A percentile compares a stretch with the other conserved stretches of the same genome.
Conservation (phyloP, 129 eudicot species). For the Flaveria ramosissima region DNA sequence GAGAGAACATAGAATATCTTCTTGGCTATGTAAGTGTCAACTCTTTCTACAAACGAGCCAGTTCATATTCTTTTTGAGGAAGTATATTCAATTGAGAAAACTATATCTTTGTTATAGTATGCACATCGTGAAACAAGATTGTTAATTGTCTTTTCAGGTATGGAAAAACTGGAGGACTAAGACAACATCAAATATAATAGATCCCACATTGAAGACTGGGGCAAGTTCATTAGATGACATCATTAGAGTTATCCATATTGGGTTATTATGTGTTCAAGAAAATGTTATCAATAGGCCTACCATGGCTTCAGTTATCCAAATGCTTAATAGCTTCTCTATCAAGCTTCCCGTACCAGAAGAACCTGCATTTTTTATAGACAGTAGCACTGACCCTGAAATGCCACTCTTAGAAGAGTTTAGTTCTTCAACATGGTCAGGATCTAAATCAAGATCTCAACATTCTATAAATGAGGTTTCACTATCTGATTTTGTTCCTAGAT, state of each 20-base stretch:
- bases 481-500: neutral
- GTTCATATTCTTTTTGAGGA: no score
- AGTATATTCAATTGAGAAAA: neutral
- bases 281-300: neutral
- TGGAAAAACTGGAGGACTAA: neutral
- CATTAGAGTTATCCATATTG: neutral
- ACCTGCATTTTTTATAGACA: neutral
- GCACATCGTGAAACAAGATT: no score
- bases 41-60: neutral
- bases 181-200: neutral
- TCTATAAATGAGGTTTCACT: neutral
- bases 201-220: neutral
- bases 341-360: neutral
- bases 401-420: neutral
- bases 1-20: neutral
- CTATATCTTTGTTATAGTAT: neutral
- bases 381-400: neutral
- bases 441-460: neutral
- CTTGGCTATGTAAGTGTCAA: neutral
- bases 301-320: neutral
- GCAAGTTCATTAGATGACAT: neutral
- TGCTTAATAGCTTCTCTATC: neutral
- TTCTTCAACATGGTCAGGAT: neutral
- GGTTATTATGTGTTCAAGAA: neutral
- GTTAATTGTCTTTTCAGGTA: neutral